These are phyloP conservation scores for Terfezia boudieri DNA, from an alignment of 495 filamentous ascomycete genomes.

Conservation along the genomic window DNA sequence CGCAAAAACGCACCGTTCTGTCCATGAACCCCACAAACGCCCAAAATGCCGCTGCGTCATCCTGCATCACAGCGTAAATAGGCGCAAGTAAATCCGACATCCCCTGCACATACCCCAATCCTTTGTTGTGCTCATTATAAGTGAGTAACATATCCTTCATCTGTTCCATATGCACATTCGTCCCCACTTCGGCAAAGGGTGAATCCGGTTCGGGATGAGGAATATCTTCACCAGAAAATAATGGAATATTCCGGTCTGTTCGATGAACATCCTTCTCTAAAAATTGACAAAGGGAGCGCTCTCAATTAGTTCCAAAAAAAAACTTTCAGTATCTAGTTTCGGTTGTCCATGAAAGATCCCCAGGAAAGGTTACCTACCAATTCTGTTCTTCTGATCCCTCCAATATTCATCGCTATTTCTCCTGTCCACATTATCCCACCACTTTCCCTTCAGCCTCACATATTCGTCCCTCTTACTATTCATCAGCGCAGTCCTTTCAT, in stretches of 20 bases:
- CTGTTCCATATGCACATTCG: slow-evolving; percentile 93
- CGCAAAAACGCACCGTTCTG: slow-evolving; percentile 33
- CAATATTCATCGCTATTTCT: slow-evolving; percentile 70
- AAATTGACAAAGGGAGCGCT: slow-evolving; percentile 22
- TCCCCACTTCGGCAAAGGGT: slow-evolving; percentile 72
- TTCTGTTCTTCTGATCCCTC: slow-evolving; percentile 80
- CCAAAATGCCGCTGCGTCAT: slow-evolving; percentile 94
- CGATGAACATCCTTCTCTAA: slow-evolving; percentile 95
- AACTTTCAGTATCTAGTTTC: background rate
- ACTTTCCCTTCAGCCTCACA: slow-evolving; percentile 73
- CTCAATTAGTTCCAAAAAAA: slow-evolving; percentile 20
- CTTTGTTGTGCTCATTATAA: slow-evolving; percentile 89
- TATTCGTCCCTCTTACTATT: slow-evolving; percentile 84
- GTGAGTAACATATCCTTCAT: slow-evolving; percentile 98
- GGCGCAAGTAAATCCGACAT: slow-evolving; percentile 95
- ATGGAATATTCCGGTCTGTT: slow-evolving; percentile 75
- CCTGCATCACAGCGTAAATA: slow-evolving; percentile 90
- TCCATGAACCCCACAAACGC: slow-evolving; percentile 91
- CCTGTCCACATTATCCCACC: slow-evolving; percentile 90
- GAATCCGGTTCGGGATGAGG: slow-evolving; percentile 97
- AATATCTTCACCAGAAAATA: slow-evolving; percentile 90
- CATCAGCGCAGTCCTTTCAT: slow-evolving; percentile 58
- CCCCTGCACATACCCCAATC: slow-evolving; percentile 89
- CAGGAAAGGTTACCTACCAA: slow-evolving; percentile 38
- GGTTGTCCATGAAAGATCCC: too few species aligned